Percentiles rank a stretch among this genome's conserved stretches.
phyloP scores from a whole-genome alignment of 441 rosid species.

The Populus trichocarpa region DNA sequence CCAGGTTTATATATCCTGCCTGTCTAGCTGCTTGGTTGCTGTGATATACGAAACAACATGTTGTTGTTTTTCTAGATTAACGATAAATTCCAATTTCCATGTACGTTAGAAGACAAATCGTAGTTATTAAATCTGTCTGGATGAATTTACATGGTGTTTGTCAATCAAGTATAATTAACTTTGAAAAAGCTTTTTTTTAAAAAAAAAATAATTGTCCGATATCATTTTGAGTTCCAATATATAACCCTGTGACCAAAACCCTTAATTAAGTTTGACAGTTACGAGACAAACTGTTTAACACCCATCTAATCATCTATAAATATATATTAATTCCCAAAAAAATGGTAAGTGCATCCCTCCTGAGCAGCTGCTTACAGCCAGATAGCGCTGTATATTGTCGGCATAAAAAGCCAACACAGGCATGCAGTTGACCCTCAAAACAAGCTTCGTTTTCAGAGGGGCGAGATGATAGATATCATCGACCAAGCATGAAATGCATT shows the following conservation, averaged over 20 bases:
- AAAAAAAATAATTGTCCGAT: background rate
- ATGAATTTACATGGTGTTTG: background rate
- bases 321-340: background rate
- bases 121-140: too few species aligned
- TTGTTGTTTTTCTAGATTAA: too few species aligned
- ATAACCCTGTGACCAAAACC: background rate
- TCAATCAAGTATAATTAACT: background rate
- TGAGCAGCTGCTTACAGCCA: too few species aligned
- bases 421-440: background rate
- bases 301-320: background rate
- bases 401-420: background rate
- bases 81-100: too few species aligned
- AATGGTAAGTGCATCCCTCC: background rate
- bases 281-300: background rate
- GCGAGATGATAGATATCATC: too few species aligned
- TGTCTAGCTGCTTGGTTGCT: too few species aligned
- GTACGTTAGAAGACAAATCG: background rate
- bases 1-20: background rate
- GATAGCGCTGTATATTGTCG: background rate
- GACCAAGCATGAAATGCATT: too few species aligned
- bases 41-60: too few species aligned
- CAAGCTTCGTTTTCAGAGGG: background rate
- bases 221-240: background rate
- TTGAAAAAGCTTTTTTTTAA: too few species aligned
- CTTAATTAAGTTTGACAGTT: background rate